These are phyloP conservation scores for Kwoniella shandongensis DNA, from an alignment of 768 basidiomycete species.

Conservation along the genomic window DNA sequence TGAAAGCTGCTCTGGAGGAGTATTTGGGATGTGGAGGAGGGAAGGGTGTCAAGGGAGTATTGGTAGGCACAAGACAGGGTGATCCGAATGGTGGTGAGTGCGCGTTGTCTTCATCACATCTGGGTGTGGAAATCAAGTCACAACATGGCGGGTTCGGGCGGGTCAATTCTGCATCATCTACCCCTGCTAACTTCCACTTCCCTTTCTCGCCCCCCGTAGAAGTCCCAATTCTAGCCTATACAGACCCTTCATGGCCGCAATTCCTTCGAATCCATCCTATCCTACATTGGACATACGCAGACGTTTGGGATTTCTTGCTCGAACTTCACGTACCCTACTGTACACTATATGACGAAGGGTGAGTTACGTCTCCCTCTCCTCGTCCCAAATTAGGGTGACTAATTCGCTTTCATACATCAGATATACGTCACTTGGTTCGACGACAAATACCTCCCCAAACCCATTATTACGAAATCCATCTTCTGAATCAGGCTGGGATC, in stretches of 20 bases:
- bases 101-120: too few species aligned
- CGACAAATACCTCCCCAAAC: conserved; percentile 90
- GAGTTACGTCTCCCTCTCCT: conserved; percentile 38
- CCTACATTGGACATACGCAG: conserved; percentile 87
- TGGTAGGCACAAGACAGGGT: conserved; percentile 81
- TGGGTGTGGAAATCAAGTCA: background rate
- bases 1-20: conserved; percentile 71
- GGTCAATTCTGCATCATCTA: too few species aligned
- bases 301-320: conserved; percentile 85
- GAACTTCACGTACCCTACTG: conserved; percentile 80
- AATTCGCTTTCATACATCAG: conserved; percentile 60
- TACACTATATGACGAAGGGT: conserved; percentile 86
- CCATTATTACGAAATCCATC: conserved; percentile 63
- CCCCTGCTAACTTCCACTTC: background rate
- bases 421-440: conserved; percentile 97
- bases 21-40: conserved; percentile 62
- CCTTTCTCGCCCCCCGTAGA: conserved; percentile 12
- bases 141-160: background rate
- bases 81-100: conserved; percentile 91
- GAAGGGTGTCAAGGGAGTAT: conserved; percentile 67
- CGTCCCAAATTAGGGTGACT: background rate
- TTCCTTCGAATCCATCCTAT: conserved; percentile 93
- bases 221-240: conserved; percentile 57
- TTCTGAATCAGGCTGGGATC: conserved; percentile 30
- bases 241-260: conserved; percentile 83